Conservation (phyloP, 2,329 filamentous ascomycete genomes). For the Didymella sp. region DNA sequence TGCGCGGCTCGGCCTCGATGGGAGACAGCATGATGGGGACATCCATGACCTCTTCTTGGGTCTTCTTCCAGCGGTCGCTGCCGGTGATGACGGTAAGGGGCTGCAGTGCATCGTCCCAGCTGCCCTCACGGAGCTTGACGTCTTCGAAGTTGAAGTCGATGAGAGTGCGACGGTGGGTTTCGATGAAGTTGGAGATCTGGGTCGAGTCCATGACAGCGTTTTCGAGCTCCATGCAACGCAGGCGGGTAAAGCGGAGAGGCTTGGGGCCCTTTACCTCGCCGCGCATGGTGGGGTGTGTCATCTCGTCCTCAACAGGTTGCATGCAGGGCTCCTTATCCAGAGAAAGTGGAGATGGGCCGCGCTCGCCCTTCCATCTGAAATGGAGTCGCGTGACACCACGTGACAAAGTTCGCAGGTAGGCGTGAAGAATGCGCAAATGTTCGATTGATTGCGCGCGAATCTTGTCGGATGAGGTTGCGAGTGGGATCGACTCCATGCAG, state of each 20-base stretch:
- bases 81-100: conserved; percentile 63
- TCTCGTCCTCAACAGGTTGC: conserved; percentile 56
- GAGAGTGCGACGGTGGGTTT: conserved; percentile 70
- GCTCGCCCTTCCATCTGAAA: conserved; percentile 77
- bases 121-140: conserved; percentile 72
- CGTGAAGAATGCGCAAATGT: conserved; percentile 70
- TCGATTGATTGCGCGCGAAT: conserved; percentile 71
- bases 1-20: conserved; percentile 41
- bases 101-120: conserved; percentile 83
- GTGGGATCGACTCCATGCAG: conserved; percentile 72
- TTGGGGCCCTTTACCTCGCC: conserved; percentile 48
- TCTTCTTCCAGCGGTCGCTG: conserved; percentile 51
- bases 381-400: conserved; percentile 70
- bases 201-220: conserved; percentile 75
- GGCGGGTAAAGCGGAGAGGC: conserved; percentile 66
- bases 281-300: conserved; percentile 43
- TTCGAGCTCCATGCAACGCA: conserved; percentile 73
- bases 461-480: conserved; percentile 60
- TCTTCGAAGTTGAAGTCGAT: conserved; percentile 82
- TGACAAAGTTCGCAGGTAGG: conserved; percentile 77
- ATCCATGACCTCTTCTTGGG: conserved; percentile 53
- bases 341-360: conserved; percentile 76
- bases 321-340: conserved; percentile 75
- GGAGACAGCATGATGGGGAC: conserved; percentile 50
- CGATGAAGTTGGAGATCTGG: conserved; percentile 74